Percentiles rank a stretch among this genome's conserved stretches.
These are phyloP conservation scores for Chaetomiaceae sp. DNA, from an alignment of 2,329 filamentous ascomycete species.

Conservation along the genomic window DNA sequence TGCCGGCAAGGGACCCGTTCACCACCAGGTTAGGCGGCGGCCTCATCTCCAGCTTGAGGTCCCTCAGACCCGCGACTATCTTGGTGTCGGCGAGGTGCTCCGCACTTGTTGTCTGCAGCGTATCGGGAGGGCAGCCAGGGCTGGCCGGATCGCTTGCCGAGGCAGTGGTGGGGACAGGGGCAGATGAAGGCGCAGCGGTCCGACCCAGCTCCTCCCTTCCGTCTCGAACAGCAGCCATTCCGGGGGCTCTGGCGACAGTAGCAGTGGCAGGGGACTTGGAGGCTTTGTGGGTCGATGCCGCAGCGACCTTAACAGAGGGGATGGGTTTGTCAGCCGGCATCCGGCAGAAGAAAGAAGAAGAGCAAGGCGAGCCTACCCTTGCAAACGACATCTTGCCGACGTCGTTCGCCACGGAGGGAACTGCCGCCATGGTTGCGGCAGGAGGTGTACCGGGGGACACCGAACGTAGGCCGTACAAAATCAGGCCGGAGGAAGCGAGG, in stretches of 20 bases:
- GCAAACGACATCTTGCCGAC: constrained; percentile 63
- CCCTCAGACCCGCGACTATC: constrained; percentile 27
- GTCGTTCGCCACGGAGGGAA: constrained; percentile 40
- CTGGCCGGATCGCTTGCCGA: constrained; percentile 1
- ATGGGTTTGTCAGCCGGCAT: constrained; percentile 2
- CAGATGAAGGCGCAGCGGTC: background rate
- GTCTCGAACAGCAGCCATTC: constrained; percentile 16
- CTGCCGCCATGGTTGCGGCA: constrained; percentile 39
- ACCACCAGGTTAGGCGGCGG: constrained; percentile 40
- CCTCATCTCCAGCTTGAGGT: constrained; percentile 26
- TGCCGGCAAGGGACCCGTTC: constrained; percentile 41
- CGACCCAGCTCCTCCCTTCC: constrained; percentile 9
- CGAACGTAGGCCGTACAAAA: constrained; percentile 1
- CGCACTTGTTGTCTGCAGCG: background rate
- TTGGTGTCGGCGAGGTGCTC: constrained; percentile 16
- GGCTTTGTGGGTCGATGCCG: constrained; percentile 37
- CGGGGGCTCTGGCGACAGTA: constrained; percentile 22
- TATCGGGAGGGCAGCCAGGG: constrained; percentile 1
- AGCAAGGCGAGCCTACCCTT: constrained; percentile 49
- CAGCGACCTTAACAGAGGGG: constrained; percentile 39
- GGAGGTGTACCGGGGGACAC: constrained; percentile 18
- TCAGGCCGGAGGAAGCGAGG: too few relatives aligned
- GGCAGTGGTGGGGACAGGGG: background rate
- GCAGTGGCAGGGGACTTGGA: constrained; percentile 22
- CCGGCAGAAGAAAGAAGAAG: background rate